Base-by-base conservation (phyloP, 805 yeast genomes). In the Candida pini region DNA sequence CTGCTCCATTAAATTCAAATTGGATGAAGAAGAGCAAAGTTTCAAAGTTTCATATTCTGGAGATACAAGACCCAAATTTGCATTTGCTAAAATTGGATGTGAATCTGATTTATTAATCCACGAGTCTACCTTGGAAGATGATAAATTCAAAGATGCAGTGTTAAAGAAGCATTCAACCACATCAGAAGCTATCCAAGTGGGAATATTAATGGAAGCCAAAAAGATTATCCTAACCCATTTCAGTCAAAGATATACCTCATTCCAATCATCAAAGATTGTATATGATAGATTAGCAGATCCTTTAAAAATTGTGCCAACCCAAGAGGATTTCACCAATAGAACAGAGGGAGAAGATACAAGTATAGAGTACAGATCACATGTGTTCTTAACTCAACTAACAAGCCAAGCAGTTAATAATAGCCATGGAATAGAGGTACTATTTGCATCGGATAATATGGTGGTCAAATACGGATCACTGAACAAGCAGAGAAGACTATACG, bases 111-210 rank as follows among this genome's bases (percentile, higher is more conserved):
- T 92, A 31, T 66, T 92, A 39, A 78, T 92, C 31, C 99, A 92
- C 57, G 99, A 92, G 56, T 89, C 97, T 0, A 86, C 98, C 0
- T 71, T 92, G 41, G 96, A 86, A 38, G 85, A 87, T 55, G 84
- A 73, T 21, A 65, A 87, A 30, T 62, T 68, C 6, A 78, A 73
- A 35, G 97, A 88, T 55, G 98, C 98, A 0, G 58, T 73, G 18
- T 68, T 72, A 22, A 92, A 92, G 54, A 74, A 76, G 40, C 99
- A 92, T 54, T 78, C 95, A 10, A 92, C 99, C 0, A 75, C 88
- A 36, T 73, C 82, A 15, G 97, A 90, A 52, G 97, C 97, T 0
- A 67, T 89, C 19, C 64, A 63, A 12, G 78, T 88, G 3, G 76
- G 85, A 1, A 65, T 71, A 36, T 57, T 64, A 24, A 90, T 92